These are phyloP conservation scores for Metarhizium rileyi DNA, from an alignment of 2,329 filamentous ascomycete genomes.

Conservation along the genomic window DNA sequence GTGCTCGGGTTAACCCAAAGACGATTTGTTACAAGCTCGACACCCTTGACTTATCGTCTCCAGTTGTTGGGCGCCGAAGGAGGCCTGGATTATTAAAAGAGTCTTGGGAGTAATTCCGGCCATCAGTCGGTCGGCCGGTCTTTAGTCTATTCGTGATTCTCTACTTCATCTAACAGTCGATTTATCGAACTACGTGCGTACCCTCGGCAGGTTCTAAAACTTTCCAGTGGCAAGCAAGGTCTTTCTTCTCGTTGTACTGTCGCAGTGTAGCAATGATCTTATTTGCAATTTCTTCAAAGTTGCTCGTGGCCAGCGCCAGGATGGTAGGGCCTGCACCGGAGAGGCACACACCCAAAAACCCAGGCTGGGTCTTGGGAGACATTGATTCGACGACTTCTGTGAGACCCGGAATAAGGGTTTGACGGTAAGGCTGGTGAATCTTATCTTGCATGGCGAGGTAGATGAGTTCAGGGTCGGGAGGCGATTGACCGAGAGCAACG, in stretches of 20 bases:
- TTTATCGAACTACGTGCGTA: conserved; percentile 34
- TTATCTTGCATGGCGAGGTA: conserved; percentile 98
- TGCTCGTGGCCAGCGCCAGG: conserved; percentile 78
- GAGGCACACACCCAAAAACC: conserved; percentile 86
- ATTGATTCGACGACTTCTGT: conserved; percentile 86
- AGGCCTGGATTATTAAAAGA: too few species aligned
- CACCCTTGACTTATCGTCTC: too few species aligned
- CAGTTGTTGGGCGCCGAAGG: too few species aligned
- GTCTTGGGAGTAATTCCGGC: too few species aligned
- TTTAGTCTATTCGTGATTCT: neutral
- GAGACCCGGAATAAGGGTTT: conserved; percentile 82
- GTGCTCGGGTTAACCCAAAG: conserved; percentile 6
- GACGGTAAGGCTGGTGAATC: conserved; percentile 92
- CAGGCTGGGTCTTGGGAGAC: conserved; percentile 76
- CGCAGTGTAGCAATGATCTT: conserved; percentile 69
- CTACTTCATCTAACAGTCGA: too few species aligned
- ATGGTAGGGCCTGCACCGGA: conserved; percentile 95
- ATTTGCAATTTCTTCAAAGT: conserved; percentile 79
- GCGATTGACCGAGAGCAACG: conserved; percentile 78
- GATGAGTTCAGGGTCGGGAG: conserved; percentile 86
- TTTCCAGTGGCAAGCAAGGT: conserved; percentile 77
- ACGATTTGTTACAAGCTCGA: too few species aligned
- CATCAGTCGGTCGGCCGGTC: neutral
- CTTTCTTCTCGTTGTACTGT: conserved; percentile 42
- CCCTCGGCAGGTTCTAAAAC: conserved; percentile 81